Evolutionary conservation across 2,329 filamentous ascomycete species (phyloP), one percentile per base, ranked within the genome.

Genomic region (Graphilbum ipis-grandicollis): DNA sequence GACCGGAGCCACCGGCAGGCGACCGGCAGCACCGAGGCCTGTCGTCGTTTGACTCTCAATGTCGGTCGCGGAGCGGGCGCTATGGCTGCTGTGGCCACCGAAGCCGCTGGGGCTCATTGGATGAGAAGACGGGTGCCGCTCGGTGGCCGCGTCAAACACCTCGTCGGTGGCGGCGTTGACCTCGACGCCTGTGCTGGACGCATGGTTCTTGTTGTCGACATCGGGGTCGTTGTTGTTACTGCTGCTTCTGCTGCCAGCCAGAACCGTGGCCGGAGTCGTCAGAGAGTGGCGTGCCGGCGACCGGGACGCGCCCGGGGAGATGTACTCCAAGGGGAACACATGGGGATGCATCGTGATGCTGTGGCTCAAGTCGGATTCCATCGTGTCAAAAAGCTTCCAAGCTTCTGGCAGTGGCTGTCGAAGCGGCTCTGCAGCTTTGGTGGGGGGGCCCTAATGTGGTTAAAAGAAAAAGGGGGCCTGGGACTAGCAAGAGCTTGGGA

Each of bases 1-100:
- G 19, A 57, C 55, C 17, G 65, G 71, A 48, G 76, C 71, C 9
- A 63, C 64, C 0, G 77, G 75, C 8, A 70, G 56, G 29, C 62
- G 60, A 31, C 64, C 49, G n/a, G 44, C 35, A 3, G 44, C 45
- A 8, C 47, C 44, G 41, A 48, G 38, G 22, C 50, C 50, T 13
- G 50, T 45, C 1, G 56, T 56, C 26, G 54, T 46, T 46, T 67
- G 65, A 44, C 57, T 60, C 51, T 72, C 68, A 32, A 70, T 56
- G 36, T 71, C 66, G 17, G 51, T 53, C 17, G 33, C 31, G 3
- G n/a, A n/a, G n/a, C n/a, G n/a, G n/a, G 22, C 34, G 8, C 18
- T 29, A 3, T 26, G 33, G 30, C 22, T 31, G 22, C 19, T 28
- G 3, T 33, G 22, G 17, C 39, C 31, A 30, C 36, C 39, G 17